phyloP scores from a whole-genome alignment of 2,329 filamentous ascomycete genomes.

The Ceratocystis papillata region DNA sequence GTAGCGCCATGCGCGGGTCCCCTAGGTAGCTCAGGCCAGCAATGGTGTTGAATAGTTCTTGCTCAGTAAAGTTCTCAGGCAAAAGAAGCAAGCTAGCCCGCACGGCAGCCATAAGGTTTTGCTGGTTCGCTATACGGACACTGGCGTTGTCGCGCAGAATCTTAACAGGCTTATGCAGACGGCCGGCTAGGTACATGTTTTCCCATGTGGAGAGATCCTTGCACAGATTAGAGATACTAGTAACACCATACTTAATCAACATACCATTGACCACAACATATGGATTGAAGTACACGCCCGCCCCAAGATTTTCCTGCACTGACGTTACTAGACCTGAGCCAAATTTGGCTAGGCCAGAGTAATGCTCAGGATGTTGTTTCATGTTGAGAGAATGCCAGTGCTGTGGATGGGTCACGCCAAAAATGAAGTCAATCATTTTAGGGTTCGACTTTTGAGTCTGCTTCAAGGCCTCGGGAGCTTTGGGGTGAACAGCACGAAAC shows the following conservation, averaged over 20 bases:
- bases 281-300: slow-evolving; percentile 95
- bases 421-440: slow-evolving; percentile 98
- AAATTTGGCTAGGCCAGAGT: slow-evolving; percentile 71
- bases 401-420: slow-evolving; percentile 85
- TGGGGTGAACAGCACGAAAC: slow-evolving; percentile 61
- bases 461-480: slow-evolving; percentile 67
- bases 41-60: slow-evolving; percentile 80
- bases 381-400: slow-evolving; percentile 97
- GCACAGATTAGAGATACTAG: slow-evolving; percentile 82
- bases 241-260: slow-evolving; percentile 95
- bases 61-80: slow-evolving; percentile 73
- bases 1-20: slow-evolving; percentile 87
- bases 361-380: slow-evolving; percentile 78
- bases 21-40: slow-evolving; percentile 88
- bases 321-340: slow-evolving; percentile 76
- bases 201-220: slow-evolving; percentile 83
- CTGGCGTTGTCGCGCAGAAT: slow-evolving; percentile 88
- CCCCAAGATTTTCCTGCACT: slow-evolving; percentile 79
- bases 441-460: slow-evolving; percentile 78
- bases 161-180: slow-evolving; percentile 94
- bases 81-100: slow-evolving; percentile 81
- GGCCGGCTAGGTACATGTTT: slow-evolving; percentile 88
- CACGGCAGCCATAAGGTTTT: slow-evolving; percentile 85
- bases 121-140: slow-evolving; percentile 87
- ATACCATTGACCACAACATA: slow-evolving; percentile 91